Percentiles rank a stretch among this genome's conserved stretches.
Evolutionary conservation across 208 protist species (phyloP).

Genomic region (Trypanosoma vivax): DNA sequence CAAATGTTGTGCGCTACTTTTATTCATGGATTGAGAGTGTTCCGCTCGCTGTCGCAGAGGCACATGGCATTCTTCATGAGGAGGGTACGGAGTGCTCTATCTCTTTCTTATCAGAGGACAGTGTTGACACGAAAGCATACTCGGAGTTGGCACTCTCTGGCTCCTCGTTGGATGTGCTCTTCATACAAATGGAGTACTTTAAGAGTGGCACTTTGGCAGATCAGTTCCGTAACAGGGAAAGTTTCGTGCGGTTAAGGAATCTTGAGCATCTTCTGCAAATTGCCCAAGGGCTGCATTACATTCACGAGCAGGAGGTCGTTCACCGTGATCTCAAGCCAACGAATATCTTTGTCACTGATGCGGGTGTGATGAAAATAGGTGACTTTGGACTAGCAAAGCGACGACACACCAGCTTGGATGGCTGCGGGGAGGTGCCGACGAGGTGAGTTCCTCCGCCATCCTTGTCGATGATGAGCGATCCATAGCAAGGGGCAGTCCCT

Average conservation of each 20-base stretch:
- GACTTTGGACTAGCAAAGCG: conserved; percentile 81
- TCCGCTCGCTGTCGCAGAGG: conserved; percentile 29
- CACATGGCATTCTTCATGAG: conserved; percentile 41
- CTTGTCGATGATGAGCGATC: conserved; percentile 42
- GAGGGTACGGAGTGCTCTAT: conserved; percentile 44
- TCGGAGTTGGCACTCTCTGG: neutral
- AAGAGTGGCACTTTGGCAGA: conserved; percentile 61
- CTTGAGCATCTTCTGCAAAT: conserved; percentile 63
- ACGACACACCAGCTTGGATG: conserved; percentile 2
- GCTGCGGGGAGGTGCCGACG: conserved; percentile 1
- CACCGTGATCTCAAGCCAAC: conserved; percentile 83
- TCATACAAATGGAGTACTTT: conserved; percentile 89
- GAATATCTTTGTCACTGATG: conserved; percentile 73
- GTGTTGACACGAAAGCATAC: neutral
- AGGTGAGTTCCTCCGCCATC: conserved; percentile 24
- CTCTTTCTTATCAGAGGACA: conserved; percentile 22
- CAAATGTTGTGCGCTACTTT: conserved; percentile 80
- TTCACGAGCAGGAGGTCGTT: conserved; percentile 68
- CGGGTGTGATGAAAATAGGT: conserved; percentile 68
- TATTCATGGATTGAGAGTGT: conserved; percentile 81
- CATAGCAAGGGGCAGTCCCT: conserved; percentile 44
- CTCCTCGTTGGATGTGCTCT: conserved; percentile 53
- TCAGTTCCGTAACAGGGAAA: conserved; percentile 32
- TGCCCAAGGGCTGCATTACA: conserved; percentile 51
- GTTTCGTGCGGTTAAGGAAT: conserved; percentile 56